Evolutionary conservation across 805 yeast species (phyloP).

Genomic region (Cyberlindnera maritima): DNA sequence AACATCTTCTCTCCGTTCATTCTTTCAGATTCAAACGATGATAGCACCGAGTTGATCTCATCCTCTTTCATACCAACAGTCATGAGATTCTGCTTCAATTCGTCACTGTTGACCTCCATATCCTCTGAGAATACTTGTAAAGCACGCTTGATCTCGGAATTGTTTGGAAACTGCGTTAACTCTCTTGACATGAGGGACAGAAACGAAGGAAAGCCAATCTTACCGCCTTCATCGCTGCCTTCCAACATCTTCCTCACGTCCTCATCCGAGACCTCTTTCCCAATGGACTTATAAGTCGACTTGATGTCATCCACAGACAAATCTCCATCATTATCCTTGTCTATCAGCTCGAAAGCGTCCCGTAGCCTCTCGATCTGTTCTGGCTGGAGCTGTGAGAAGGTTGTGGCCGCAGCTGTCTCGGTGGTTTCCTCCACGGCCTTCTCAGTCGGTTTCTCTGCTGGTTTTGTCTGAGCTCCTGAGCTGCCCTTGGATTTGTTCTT

Average conservation of each 20-base stretch:
- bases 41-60: slow-evolving; percentile 50
- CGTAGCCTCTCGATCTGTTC: slow-evolving; percentile 64
- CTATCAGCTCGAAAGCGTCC: slow-evolving; percentile 76
- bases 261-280: slow-evolving; percentile 40
- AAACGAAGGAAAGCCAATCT: slow-evolving; percentile 57
- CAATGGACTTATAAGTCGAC: slow-evolving; percentile 50
- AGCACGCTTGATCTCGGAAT: slow-evolving; percentile 55
- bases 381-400: slow-evolving; percentile 45
- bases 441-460: neutral
- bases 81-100: slow-evolving; percentile 47
- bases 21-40: slow-evolving; percentile 51
- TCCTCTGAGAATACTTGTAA: slow-evolving; percentile 49
- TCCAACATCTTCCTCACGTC: slow-evolving; percentile 46
- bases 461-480: neutral
- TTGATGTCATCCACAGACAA: slow-evolving; percentile 56
- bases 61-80: slow-evolving; percentile 37
- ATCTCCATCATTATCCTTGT: slow-evolving; percentile 74
- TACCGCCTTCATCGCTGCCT: slow-evolving; percentile 29
- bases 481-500: slow-evolving; percentile 25
- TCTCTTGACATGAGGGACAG: slow-evolving; percentile 59
- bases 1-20: slow-evolving; percentile 59
- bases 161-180: slow-evolving; percentile 48
- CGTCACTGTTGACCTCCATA: slow-evolving; percentile 45
- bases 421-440: neutral
- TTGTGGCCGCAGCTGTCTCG: neutral